A percentile compares a stretch with the other conserved stretches of the same genome.
phyloP scores from a whole-genome alignment of 2,329 filamentous ascomycete genomes.

The Cercospora citrullina region DNA sequence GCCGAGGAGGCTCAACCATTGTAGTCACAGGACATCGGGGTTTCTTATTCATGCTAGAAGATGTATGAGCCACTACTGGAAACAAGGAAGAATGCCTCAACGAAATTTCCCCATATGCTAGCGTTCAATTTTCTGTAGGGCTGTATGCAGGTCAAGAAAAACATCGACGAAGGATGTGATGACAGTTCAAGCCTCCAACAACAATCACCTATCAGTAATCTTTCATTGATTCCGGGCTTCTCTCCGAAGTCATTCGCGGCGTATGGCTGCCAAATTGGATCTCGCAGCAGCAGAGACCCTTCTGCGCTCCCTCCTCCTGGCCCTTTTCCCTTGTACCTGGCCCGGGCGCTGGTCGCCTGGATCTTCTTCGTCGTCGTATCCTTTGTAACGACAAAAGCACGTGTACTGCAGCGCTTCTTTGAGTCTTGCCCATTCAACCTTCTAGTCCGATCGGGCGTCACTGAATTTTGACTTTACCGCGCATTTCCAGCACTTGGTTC shows the following conservation, averaged over 20 bases:
- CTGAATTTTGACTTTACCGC: constrained; percentile 20
- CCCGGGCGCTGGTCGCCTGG: constrained; percentile 20
- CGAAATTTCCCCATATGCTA: not conserved
- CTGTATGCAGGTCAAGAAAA: not conserved
- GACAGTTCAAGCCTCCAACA: not conserved
- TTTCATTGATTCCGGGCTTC: not conserved
- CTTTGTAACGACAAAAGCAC: constrained; percentile 33
- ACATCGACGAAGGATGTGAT: not conserved
- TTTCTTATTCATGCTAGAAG: not conserved
- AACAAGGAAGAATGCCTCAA: not conserved
- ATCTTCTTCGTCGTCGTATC: constrained; percentile 29
- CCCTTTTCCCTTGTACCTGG: constrained; percentile 1
- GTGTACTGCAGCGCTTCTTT: constrained; percentile 28
- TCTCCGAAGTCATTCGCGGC: not conserved
- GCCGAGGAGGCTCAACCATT: not conserved
- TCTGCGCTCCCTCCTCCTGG: not conserved
- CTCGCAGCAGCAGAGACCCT: not conserved
- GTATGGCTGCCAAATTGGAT: not conserved
- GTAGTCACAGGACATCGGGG: not conserved
- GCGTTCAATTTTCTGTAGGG: not conserved
- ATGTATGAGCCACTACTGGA: not conserved
- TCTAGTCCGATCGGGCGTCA: not conserved
- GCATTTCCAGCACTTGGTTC: constrained; percentile 35
- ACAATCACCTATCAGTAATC: not conserved
- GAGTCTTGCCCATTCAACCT: constrained; percentile 21